Evolutionary conservation across 2,329 filamentous ascomycete genomes (phyloP).

Genomic region (Pleomassaria siparia): DNA sequence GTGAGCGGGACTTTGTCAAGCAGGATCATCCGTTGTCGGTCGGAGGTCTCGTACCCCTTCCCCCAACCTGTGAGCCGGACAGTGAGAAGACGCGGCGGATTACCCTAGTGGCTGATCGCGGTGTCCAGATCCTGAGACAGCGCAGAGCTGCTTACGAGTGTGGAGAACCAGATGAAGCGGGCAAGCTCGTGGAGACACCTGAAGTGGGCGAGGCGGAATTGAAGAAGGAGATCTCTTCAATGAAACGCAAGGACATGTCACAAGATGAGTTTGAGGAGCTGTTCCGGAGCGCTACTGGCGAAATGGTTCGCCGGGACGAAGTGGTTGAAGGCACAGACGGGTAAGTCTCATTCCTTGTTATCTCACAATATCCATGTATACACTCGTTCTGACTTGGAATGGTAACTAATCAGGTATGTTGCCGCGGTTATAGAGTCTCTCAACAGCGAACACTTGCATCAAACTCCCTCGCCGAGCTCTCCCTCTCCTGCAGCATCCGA

Average conservation of each 20-base stretch:
- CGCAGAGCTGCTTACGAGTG: constrained; percentile 90
- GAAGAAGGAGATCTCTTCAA: constrained; percentile 73
- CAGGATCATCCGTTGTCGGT: constrained; percentile 82
- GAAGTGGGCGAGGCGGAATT: constrained; percentile 71
- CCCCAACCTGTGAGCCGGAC: constrained; percentile 92
- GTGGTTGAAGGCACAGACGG: constrained; percentile 57
- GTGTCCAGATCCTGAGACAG: constrained; percentile 81
- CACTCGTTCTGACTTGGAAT: constrained; percentile 29
- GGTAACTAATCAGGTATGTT: constrained; percentile 85
- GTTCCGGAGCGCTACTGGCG: constrained; percentile 72
- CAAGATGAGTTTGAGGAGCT: constrained; percentile 91
- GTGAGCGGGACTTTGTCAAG: constrained; percentile 84
- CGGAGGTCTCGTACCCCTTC: constrained; percentile 76
- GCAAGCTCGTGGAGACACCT: constrained; percentile 61
- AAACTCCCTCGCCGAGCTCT: constrained; percentile 87
- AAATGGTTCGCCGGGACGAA: constrained; percentile 66
- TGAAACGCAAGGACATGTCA: constrained; percentile 79
- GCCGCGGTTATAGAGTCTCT: constrained; percentile 71
- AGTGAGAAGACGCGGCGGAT: constrained; percentile 87
- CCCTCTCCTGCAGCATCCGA: constrained; percentile 78
- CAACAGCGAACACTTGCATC: constrained; percentile 70
- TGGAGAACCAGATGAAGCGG: constrained; percentile 68
- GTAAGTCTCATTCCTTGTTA: constrained; percentile 51
- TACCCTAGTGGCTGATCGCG: constrained; percentile 83
- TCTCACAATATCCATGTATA: constrained; percentile 26